Percentiles rank a stretch among this genome's conserved stretches.
phyloP scores from a whole-genome alignment of 2,329 filamentous ascomycete genomes.

The Cladorrhinum sp. region DNA sequence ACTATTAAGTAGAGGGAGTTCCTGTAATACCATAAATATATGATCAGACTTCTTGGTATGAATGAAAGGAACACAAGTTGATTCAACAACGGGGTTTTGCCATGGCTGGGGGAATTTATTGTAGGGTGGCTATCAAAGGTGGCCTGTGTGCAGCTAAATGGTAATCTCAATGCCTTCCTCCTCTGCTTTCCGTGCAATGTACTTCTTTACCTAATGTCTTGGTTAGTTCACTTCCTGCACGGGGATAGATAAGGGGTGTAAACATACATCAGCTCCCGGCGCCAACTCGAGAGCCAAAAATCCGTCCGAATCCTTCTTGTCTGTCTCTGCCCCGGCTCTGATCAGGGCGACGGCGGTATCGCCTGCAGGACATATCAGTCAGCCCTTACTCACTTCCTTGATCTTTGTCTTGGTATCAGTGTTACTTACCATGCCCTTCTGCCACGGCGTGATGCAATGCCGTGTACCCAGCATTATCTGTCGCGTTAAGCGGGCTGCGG shows the following conservation, averaged over 20 bases:
- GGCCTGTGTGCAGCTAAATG: background rate
- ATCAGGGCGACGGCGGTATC: slow-evolving; percentile 80
- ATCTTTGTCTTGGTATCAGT: background rate
- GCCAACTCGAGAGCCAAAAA: slow-evolving; percentile 74
- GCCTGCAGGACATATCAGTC: slow-evolving; percentile 40
- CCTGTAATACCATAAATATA: slow-evolving; percentile 13
- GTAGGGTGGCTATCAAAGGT: background rate
- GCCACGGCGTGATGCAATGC: slow-evolving; percentile 84
- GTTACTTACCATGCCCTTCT: slow-evolving; percentile 62
- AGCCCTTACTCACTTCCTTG: background rate
- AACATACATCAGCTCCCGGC: slow-evolving; percentile 75
- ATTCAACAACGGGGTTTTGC: background rate
- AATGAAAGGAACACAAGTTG: background rate
- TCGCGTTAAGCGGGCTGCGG: slow-evolving; percentile 76
- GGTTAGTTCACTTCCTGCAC: background rate
- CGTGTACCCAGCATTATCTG: slow-evolving; percentile 79
- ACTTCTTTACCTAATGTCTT: slow-evolving; percentile 61
- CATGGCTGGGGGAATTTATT: background rate
- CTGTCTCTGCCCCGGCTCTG: slow-evolving; percentile 78
- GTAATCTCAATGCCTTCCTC: slow-evolving; percentile 68
- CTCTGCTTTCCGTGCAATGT: slow-evolving; percentile 74
- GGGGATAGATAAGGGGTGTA: background rate
- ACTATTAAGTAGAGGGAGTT: slow-evolving; percentile 50
- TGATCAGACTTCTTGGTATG: background rate
- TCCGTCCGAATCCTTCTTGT: slow-evolving; percentile 72